Evolutionary conservation across 1,284 basidiomycete genomes (phyloP).

Genomic region (Pseudozyma sp.): DNA sequence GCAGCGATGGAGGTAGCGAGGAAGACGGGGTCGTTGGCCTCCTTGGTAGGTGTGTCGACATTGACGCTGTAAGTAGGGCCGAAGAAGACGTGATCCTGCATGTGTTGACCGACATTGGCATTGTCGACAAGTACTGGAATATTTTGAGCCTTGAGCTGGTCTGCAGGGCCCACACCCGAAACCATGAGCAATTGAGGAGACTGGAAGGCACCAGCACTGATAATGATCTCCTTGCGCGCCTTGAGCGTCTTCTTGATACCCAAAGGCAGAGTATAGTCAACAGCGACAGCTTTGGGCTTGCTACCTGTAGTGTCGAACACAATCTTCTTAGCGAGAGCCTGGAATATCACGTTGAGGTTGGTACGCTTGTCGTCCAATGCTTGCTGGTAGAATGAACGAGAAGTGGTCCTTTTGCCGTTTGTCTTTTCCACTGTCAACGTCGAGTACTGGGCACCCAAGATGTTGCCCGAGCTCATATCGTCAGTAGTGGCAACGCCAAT

Average conservation of each 20-base stretch:
- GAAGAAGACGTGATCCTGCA: conserved; percentile 62
- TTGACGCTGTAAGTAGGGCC: conserved; percentile 55
- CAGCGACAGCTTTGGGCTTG: conserved; percentile 56
- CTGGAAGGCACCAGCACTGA: conserved; percentile 63
- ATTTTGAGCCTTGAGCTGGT: conserved; percentile 37
- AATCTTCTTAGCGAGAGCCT: conserved; percentile 61
- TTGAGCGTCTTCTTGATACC: conserved; percentile 37
- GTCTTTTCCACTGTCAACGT: conserved; percentile 40
- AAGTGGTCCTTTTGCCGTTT: conserved; percentile 45
- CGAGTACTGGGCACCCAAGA: conserved; percentile 65
- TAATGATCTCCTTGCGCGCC: conserved; percentile 61
- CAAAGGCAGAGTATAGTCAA: conserved; percentile 37
- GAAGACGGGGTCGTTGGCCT: conserved; percentile 51
- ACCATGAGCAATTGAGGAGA: conserved; percentile 66
- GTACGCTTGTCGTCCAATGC: conserved; percentile 28
- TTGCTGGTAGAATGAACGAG: conserved; percentile 50
- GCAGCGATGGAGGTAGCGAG: conserved; percentile 33
- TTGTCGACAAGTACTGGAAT: conserved; percentile 40
- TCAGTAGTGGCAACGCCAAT: conserved; percentile 46
- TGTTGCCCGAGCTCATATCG: conserved; percentile 58
- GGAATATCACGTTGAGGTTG: conserved; percentile 62
- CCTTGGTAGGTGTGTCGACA: conserved; percentile 39
- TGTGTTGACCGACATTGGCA: conserved; percentile 53
- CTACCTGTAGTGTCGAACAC: conserved; percentile 68
- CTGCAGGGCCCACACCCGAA: conserved; percentile 53